Conservation (phyloP, 192 early-diverging fungal genomes). For the Rhizophagus sp. region DNA sequence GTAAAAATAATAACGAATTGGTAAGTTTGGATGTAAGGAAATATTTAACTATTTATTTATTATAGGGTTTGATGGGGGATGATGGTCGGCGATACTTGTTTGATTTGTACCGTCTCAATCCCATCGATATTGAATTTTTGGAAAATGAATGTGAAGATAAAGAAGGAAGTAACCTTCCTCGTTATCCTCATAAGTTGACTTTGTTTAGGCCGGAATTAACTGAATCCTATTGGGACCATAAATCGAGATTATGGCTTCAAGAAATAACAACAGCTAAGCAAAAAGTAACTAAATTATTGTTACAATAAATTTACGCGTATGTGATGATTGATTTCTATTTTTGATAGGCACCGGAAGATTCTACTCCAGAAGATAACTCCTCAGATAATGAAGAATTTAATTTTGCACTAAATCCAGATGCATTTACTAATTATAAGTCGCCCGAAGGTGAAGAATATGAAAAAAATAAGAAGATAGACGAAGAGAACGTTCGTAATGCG, state of each 20-base stretch:
- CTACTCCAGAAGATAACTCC: background rate
- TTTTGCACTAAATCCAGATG: conserved; percentile 59
- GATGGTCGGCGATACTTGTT: conserved; percentile 91
- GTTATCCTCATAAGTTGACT: conserved; percentile 85
- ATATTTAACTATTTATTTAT: background rate
- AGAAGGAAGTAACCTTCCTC: conserved; percentile 51
- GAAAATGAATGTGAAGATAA: conserved; percentile 66
- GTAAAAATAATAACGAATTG: background rate
- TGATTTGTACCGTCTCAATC: conserved; percentile 90
- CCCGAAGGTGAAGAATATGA: conserved; percentile 31
- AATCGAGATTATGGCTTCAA: conserved; percentile 64
- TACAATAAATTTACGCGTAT: background rate
- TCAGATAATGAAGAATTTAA: conserved; percentile 38
- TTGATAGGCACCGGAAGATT: background rate
- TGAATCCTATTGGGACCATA: conserved; percentile 81
- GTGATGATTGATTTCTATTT: background rate
- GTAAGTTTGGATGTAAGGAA: background rate
- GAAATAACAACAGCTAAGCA: conserved; percentile 52
- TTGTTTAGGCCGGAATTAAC: conserved; percentile 88
- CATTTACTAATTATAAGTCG: conserved; percentile 25
- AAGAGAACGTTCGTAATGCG: conserved; percentile 58
- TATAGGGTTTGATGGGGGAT: conserved; percentile 76
- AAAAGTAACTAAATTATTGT: conserved; percentile 30
- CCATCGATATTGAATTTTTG: conserved; percentile 88
- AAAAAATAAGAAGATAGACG: conserved; percentile 33